phyloP scores from a whole-genome alignment of 139 green algal species.

The Haematococcus lacustris region DNA sequence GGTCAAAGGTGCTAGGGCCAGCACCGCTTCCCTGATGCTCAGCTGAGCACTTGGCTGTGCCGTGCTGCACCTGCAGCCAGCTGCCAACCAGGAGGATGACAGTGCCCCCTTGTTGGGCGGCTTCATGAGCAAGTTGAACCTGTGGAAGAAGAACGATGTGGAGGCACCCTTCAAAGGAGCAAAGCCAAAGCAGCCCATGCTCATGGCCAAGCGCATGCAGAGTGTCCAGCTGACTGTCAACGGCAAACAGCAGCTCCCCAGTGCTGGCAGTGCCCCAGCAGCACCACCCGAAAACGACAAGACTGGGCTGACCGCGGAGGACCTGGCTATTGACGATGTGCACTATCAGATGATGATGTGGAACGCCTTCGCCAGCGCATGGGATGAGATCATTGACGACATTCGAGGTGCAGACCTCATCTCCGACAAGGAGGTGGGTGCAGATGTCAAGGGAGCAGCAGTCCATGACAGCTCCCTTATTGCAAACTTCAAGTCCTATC shows the following conservation, averaged over 20 bases:
- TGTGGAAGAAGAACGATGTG: slow-evolving; percentile 1
- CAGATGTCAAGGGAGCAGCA: too few relatives aligned
- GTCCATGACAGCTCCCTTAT: too few relatives aligned
- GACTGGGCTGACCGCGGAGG: slow-evolving; percentile 3
- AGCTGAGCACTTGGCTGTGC: too few relatives aligned
- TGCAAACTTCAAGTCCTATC: background rate
- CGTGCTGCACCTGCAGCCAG: too few relatives aligned
- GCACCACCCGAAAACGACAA: too few relatives aligned
- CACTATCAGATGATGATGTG: slow-evolving; percentile 42
- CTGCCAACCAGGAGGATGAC: background rate
- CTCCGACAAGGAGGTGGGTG: slow-evolving; percentile 33
- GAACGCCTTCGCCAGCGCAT: slow-evolving; percentile 36
- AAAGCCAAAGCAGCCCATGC: too few relatives aligned
- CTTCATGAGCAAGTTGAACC: background rate
- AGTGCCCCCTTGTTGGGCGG: background rate
- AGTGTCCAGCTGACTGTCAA: too few relatives aligned
- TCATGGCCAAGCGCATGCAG: too few relatives aligned
- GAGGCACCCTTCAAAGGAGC: background rate
- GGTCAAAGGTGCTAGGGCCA: too few relatives aligned
- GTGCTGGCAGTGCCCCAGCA: too few relatives aligned
- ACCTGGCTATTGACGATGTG: slow-evolving; percentile 29
- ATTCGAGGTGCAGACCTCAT: slow-evolving; percentile 24
- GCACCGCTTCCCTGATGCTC: too few relatives aligned
- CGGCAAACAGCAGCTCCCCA: too few relatives aligned
- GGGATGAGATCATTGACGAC: slow-evolving; percentile 40